Evolutionary conservation across 2,329 filamentous ascomycete species (phyloP), one percentile per base, ranked within the genome.

Genomic region (Aspergillus quadricinctus): DNA sequence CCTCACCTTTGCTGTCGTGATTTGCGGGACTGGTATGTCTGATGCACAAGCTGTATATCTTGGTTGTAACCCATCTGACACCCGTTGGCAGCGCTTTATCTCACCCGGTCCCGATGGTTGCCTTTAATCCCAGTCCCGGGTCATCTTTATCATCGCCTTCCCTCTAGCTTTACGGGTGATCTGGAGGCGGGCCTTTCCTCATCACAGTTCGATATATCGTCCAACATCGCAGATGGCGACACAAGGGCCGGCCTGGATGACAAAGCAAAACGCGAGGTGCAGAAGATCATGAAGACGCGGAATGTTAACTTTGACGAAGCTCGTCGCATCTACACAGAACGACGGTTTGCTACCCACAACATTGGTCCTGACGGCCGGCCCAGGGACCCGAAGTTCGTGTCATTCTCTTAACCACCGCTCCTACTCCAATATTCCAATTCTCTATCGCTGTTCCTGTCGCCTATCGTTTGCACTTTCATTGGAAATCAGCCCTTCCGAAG

Each of bases 301-400:
- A 83, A 87, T 57, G 83, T 97, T 61, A 83, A 81, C 58, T 99
- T 99, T 71, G 93, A 99, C 75, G 91, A 97, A 77, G 94, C 93
- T 41, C 83, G 94, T 65, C 83, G 90, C 66, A 82, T 91, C 48
- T 95, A 89, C 71, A 94, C 92, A 76, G 89, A 97, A 77, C 85
- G 89, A 66, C 81, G 87, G 56, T 96, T 99, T 77, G 86, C 85
- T 71, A 91, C 87, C 71, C 90, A 96, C 67, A 89, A 90, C 52
- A 97, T 99, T 71, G 91, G 87, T 1, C 82, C 89, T 4, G 94
- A 99, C 74, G 94, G 94, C 4, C 78, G 87, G 65, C 94, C 94
- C 60, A 83, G 86, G 70, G 93, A 97, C 78, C 92, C 92, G 60
- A 97, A 97, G 79, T 96, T 96, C 71, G 92, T 97, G 57, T 95